phyloP scores from a whole-genome alignment of 257 asterid genomes.

The Ilex aquifolium region DNA sequence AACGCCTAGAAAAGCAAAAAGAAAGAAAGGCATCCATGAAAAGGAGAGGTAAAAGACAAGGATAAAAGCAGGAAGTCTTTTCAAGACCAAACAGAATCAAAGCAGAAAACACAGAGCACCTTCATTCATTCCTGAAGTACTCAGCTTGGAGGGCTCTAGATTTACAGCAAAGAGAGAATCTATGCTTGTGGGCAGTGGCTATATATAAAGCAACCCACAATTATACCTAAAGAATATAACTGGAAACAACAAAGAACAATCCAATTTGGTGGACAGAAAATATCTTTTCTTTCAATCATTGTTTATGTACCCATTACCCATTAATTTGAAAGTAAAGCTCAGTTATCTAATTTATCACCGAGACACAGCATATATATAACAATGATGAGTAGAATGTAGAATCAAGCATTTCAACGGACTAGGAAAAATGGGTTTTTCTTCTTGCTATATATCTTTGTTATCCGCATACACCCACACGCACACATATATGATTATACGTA shows the following conservation, averaged over 20 bases:
- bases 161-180: conserved; percentile 54
- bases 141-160: conserved; percentile 46
- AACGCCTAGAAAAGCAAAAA: conserved; percentile 46
- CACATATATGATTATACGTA: background rate
- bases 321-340: conserved; percentile 55
- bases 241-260: conserved; percentile 60
- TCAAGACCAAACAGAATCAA: conserved; percentile 45
- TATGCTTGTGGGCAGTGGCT: conserved; percentile 51
- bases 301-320: conserved; percentile 70
- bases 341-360: conserved; percentile 54
- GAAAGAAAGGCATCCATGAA: conserved; percentile 47
- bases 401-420: conserved; percentile 21
- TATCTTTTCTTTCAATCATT: conserved; percentile 50
- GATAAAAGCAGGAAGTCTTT: conserved; percentile 65
- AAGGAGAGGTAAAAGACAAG: conserved; percentile 45
- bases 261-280: conserved; percentile 32
- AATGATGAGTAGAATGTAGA: conserved; percentile 6
- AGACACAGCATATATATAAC: conserved; percentile 32
- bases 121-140: conserved; percentile 37
- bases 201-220: conserved; percentile 41
- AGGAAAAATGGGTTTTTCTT: background rate
- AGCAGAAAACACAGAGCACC: conserved; percentile 28
- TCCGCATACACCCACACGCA: background rate
- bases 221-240: conserved; percentile 53
- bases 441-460: background rate